Evolutionary conservation across 1,284 basidiomycete species (phyloP).

Genomic region (Trichosporon coremiiforme): DNA sequence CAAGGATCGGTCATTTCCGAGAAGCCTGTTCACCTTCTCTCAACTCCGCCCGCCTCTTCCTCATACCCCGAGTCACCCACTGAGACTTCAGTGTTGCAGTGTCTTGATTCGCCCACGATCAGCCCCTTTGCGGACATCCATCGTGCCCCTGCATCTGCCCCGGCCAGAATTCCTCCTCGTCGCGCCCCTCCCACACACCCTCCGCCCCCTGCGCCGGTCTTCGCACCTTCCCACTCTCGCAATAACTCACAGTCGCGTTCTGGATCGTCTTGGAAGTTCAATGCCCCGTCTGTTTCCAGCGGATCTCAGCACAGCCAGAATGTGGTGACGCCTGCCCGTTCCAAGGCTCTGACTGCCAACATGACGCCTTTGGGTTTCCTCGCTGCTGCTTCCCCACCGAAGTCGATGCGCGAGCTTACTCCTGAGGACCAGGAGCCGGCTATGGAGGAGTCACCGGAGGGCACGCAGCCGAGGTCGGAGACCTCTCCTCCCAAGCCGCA

Average conservation of each 20-base stretch:
- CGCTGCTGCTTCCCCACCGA: background rate
- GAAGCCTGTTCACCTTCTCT: background rate
- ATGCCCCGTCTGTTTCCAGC: constrained; percentile 10
- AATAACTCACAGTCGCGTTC: constrained; percentile 14
- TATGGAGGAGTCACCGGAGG: constrained; percentile 12
- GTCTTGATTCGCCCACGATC: background rate
- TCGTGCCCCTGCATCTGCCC: constrained; percentile 6
- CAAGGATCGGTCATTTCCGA: background rate
- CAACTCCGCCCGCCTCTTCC: background rate
- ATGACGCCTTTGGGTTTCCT: constrained; percentile 13
- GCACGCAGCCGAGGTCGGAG: background rate
- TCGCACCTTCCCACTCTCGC: constrained; percentile 21
- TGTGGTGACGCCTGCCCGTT: background rate
- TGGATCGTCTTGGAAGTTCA: constrained; percentile 8
- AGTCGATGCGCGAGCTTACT: background rate
- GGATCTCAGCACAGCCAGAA: constrained; percentile 9
- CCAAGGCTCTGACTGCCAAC: background rate
- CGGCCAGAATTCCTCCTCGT: constrained; percentile 23
- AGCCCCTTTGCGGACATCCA: constrained; percentile 13
- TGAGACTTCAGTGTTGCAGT: background rate
- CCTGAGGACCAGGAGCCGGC: constrained; percentile 4
- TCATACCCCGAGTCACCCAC: constrained; percentile 8
- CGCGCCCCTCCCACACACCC: constrained; percentile 27
- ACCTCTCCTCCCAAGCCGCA: constrained; percentile 12
- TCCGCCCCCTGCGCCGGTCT: constrained; percentile 25